Percentiles rank a stretch among this genome's conserved stretches.
These are phyloP conservation scores for Erodium moschatum DNA, from an alignment of 441 rosid genomes.

Conservation along the genomic window DNA sequence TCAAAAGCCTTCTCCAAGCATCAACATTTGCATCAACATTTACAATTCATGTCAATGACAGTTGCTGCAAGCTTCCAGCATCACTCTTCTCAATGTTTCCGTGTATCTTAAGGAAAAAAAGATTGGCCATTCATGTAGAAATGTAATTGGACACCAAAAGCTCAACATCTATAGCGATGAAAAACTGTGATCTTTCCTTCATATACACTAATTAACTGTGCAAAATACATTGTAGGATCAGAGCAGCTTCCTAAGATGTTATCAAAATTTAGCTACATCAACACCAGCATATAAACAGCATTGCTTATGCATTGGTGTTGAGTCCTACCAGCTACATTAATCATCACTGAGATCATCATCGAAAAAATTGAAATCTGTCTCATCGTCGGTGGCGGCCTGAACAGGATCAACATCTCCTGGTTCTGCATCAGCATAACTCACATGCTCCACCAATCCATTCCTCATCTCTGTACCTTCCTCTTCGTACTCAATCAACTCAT, in stretches of 20 bases:
- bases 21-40: too few species aligned
- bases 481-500: constrained; percentile 27
- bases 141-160: too few species aligned
- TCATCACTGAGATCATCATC: constrained; percentile 41
- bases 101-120: too few species aligned
- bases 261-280: constrained; percentile 10
- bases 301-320: background rate
- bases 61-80: too few species aligned
- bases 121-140: too few species aligned
- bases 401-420: constrained; percentile 31
- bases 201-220: background rate
- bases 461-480: constrained; percentile 26
- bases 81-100: too few species aligned
- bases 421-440: constrained; percentile 30
- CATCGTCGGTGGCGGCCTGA: constrained; percentile 30
- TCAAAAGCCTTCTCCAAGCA: too few species aligned
- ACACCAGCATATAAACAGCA: background rate
- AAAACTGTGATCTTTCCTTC: background rate
- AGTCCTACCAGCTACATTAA: background rate
- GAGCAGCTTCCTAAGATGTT: background rate
- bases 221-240: background rate
- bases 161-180: background rate
- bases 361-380: constrained; percentile 31
- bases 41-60: too few species aligned
- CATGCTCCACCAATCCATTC: constrained; percentile 25